Evolutionary conservation across 805 yeast species (phyloP).

Genomic region (Soucietia sequanensis): DNA sequence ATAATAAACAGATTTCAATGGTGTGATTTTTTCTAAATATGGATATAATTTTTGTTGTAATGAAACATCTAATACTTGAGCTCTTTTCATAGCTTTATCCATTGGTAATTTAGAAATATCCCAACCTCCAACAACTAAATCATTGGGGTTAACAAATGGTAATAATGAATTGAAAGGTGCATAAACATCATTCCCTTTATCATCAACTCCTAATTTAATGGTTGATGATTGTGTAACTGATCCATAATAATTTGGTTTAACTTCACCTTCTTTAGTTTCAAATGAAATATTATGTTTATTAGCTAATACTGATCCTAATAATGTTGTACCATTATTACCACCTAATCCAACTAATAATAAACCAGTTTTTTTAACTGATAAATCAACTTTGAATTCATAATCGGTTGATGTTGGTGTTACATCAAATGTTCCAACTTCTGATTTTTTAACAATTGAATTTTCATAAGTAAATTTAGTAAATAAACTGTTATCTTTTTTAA

Average conservation of each 20-base stretch:
- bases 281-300: slow-evolving; percentile 77
- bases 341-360: slow-evolving; percentile 91
- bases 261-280: slow-evolving; percentile 76
- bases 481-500: slow-evolving; percentile 49
- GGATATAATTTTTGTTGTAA: slow-evolving; percentile 74
- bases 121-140: slow-evolving; percentile 91
- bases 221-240: slow-evolving; percentile 94
- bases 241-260: slow-evolving; percentile 82
- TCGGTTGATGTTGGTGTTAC: slow-evolving; percentile 73
- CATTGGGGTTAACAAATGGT: slow-evolving; percentile 89
- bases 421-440: slow-evolving; percentile 48
- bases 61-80: slow-evolving; percentile 82
- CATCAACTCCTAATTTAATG: slow-evolving; percentile 82
- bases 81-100: slow-evolving; percentile 77
- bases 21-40: slow-evolving; percentile 58
- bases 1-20: slow-evolving; percentile 85
- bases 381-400: slow-evolving; percentile 83
- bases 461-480: slow-evolving; percentile 68
- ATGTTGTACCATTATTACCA: slow-evolving; percentile 94
- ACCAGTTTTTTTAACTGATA: slow-evolving; percentile 82
- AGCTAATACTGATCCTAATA: slow-evolving; percentile 81
- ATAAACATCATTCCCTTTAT: slow-evolving; percentile 77
- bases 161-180: slow-evolving; percentile 89
- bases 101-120: slow-evolving; percentile 76
- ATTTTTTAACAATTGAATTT: slow-evolving; percentile 66